Conservation (phyloP, 106 monocot species). For the Dioscorea dumetorum region DNA sequence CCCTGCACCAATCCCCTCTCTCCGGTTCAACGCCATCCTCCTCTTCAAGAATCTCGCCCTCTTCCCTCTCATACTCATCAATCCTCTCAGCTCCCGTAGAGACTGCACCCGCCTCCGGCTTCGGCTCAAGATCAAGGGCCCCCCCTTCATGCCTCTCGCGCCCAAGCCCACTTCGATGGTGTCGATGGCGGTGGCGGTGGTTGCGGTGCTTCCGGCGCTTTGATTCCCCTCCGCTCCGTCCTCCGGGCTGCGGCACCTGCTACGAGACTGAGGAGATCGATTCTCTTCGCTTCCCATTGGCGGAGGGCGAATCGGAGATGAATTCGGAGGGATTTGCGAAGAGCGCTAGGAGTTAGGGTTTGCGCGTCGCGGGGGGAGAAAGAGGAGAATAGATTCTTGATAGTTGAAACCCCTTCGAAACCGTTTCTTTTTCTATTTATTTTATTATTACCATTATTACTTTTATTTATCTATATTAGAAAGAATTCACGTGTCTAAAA, state of each 20-base stretch:
- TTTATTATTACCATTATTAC: too few species aligned
- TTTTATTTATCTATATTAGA: too few species aligned
- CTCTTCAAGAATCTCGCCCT: conserved; percentile 66
- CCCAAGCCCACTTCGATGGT: conserved; percentile 15
- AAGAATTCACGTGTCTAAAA: too few species aligned
- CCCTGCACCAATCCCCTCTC: conserved; percentile 18
- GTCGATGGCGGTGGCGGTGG: conserved; percentile 31
- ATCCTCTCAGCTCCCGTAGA: not conserved
- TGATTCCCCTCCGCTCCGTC: conserved; percentile 20
- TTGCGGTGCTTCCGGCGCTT: conserved; percentile 54
- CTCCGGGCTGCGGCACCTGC: conserved; percentile 40
- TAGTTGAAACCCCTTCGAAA: too few species aligned
- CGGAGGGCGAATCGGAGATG: not conserved
- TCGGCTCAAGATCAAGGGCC: not conserved
- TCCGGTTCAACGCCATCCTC: conserved; percentile 18
- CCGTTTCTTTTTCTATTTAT: too few species aligned
- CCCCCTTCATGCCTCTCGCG: conserved; percentile 15
- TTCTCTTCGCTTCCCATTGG: conserved; percentile 38
- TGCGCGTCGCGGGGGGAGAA: too few species aligned
- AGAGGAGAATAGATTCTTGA: too few species aligned
- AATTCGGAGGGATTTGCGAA: not conserved
- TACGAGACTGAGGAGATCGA: conserved; percentile 8
- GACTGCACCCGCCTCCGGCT: not conserved
- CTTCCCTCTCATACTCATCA: conserved; percentile 57
- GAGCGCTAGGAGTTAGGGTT: not conserved